Percentiles rank a stretch among this genome's conserved stretches.
Conservation (phyloP, 2,329 filamentous ascomycete genomes). For the Arthrobotrys sphaeroides region DNA sequence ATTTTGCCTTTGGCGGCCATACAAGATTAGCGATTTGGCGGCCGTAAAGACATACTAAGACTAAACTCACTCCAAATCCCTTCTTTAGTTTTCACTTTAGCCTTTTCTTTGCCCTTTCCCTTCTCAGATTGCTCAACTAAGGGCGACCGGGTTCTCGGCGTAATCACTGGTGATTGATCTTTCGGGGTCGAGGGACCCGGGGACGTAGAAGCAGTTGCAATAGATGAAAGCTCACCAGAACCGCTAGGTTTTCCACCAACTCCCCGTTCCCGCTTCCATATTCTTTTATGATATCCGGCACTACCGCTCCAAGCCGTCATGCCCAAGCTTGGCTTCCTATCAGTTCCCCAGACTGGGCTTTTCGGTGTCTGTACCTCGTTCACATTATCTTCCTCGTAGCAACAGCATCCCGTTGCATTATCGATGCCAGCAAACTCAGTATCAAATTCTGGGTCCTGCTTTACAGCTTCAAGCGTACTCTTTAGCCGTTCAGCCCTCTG, state of each 20-base stretch:
- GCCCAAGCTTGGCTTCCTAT: neutral
- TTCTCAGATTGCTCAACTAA: neutral
- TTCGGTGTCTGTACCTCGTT: neutral
- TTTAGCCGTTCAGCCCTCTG: neutral
- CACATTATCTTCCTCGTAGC: slow-evolving; percentile 33
- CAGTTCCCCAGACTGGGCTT: neutral
- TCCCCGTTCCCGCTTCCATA: slow-evolving; percentile 51
- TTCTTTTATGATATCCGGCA: slow-evolving; percentile 32
- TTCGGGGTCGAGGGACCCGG: slow-evolving; percentile 1
- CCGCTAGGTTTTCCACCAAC: slow-evolving; percentile 23
- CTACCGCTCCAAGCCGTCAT: slow-evolving; percentile 30
- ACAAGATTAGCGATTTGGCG: neutral
- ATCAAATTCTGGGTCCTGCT: slow-evolving; percentile 37
- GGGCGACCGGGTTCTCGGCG: neutral
- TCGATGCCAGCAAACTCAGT: slow-evolving; percentile 19
- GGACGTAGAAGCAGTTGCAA: neutral
- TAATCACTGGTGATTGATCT: neutral
- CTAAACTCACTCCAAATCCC: slow-evolving; percentile 30
- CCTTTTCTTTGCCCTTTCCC: neutral
- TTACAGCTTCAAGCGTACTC: slow-evolving; percentile 31
- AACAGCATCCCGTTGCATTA: slow-evolving; percentile 33
- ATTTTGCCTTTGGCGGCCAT: slow-evolving; percentile 17
- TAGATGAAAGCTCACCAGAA: neutral
- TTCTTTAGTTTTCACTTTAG: slow-evolving; percentile 25
- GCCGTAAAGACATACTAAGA: neutral